Base-by-base conservation (phyloP, 2,329 filamentous ascomycete genomes). In the Sporothrix pallida region DNA sequence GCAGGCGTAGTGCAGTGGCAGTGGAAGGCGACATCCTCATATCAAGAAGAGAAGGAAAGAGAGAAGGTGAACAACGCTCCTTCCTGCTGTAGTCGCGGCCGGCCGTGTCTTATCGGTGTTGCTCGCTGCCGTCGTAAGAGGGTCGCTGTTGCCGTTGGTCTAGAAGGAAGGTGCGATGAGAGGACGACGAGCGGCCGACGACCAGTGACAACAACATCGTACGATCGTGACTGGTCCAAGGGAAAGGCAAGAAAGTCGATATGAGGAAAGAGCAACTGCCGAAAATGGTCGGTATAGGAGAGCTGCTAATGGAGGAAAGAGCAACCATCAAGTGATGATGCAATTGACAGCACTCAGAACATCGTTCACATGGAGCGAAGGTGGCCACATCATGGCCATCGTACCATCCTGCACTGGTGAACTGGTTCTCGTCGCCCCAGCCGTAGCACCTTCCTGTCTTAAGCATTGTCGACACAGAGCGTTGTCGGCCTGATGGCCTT, bases 31-130 rank as follows among this genome's bases (percentile, higher is more conserved):
- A 37, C 31, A 6, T 37, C 10, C 17, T 23, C 15, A 62, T 37
- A 52, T 60, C 37, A 46, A 54, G 26, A 70, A 70, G 31, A 50
- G 46, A 62, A 62, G 23, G 42, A 50, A 37, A 52, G n/a, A 52
- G 23, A 3, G 23, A 71, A 50, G 54, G 44, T 50, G 44, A 37
- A 48, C 60, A 37, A 63, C 17, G 60, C 60, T 46, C n/a, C 37
- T 63, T 46, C 60, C 37, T 63, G 37, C 60, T 20, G 60, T 46
- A 37, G 31, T 37, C 31, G 31, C 31, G 52, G 52, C 8, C 52
- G n/a, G 37, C 37, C 60, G 17, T 13, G 37, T 63, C 37, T 63
- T 63, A 44, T 46, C 42, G 37, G 17, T 23, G 37, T 20, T 37
- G 31, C 31, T 37, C 31, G 31, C 31, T 37, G 31, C 31, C 31